These are phyloP conservation scores for Cylindrotheca fusiformis DNA, from an alignment of 108 stramenopile genomes.

Conservation along the genomic window DNA sequence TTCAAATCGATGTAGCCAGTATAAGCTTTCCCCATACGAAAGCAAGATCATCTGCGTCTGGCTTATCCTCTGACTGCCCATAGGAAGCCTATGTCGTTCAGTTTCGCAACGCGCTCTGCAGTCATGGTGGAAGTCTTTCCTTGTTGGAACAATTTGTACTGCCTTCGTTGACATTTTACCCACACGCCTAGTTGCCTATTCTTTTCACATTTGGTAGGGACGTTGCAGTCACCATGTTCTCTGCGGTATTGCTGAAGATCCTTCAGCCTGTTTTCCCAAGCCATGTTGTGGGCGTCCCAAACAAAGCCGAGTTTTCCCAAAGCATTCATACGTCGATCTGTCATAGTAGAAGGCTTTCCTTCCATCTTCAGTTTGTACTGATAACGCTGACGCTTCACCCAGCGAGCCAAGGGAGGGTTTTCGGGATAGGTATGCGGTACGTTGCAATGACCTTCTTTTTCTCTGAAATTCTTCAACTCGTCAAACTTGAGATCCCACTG, in stretches of 20 bases:
- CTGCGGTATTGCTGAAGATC: conserved; percentile 25
- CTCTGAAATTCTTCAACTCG: conserved; percentile 26
- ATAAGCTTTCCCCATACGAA: no score
- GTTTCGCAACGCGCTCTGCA: conserved; percentile 26
- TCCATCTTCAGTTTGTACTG: conserved; percentile 31
- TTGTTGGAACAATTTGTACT: conserved; percentile 36
- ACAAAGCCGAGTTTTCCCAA: conserved; percentile 50
- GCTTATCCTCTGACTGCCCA: no score
- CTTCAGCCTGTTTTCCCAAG: conserved; percentile 30
- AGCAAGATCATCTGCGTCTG: no score
- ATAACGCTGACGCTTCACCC: conserved; percentile 43
- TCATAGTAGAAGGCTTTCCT: conserved; percentile 41
- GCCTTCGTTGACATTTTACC: conserved; percentile 41
- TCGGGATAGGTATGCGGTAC: conserved; percentile 32
- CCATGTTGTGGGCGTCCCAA: conserved; percentile 44
- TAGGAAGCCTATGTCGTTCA: conserved; percentile 43
- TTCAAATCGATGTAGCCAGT: no score
- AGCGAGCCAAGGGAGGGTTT: conserved; percentile 36
- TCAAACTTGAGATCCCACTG: conserved; percentile 32
- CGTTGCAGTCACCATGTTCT: conserved; percentile 27
- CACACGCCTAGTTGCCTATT: conserved; percentile 38
- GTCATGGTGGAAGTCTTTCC: conserved; percentile 51
- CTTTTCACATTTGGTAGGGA: conserved; percentile 24
- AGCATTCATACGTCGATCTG: conserved; percentile 35
- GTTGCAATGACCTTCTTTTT: conserved; percentile 28